These are phyloP conservation scores for Kodamaea suecica DNA, from an alignment of 1,139 yeast genomes.

Conservation along the genomic window DNA sequence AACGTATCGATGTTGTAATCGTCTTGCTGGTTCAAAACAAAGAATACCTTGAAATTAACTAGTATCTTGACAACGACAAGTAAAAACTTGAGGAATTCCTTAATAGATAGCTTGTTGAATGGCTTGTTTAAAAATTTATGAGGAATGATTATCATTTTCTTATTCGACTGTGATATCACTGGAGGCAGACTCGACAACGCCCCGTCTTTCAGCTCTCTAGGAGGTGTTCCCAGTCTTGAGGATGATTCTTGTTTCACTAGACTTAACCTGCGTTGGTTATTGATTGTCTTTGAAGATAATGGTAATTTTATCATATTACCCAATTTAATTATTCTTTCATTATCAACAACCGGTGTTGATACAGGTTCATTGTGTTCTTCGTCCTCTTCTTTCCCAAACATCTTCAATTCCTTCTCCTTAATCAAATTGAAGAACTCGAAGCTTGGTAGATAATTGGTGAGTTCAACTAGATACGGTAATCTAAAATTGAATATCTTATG, in stretches of 20 bases:
- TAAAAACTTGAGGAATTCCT: slow-evolving; percentile 39
- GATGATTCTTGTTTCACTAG: slow-evolving; percentile 2
- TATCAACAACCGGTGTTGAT: slow-evolving; percentile 9
- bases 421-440: slow-evolving; percentile 35
- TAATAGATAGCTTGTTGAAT: slow-evolving; percentile 35
- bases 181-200: background rate
- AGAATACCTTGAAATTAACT: slow-evolving; percentile 34
- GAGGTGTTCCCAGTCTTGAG: slow-evolving; percentile 1
- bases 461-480: slow-evolving; percentile 36
- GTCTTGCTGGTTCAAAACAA: slow-evolving; percentile 13
- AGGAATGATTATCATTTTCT: slow-evolving; percentile 39
- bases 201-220: background rate
- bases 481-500: slow-evolving; percentile 24
- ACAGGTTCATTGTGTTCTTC: slow-evolving; percentile 16
- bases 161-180: slow-evolving; percentile 6
- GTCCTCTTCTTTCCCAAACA: slow-evolving; percentile 21
- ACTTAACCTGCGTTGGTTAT: too few relatives aligned
- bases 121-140: slow-evolving; percentile 45
- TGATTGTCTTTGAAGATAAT: slow-evolving; percentile 41
- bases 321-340: slow-evolving; percentile 33
- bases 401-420: slow-evolving; percentile 31
- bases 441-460: slow-evolving; percentile 32
- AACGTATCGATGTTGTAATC: slow-evolving; percentile 12
- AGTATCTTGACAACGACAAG: slow-evolving; percentile 38
- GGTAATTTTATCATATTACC: slow-evolving; percentile 40